Evolutionary conservation across 208 protist species (phyloP).

Genomic region (Strigomonas culicis): DNA sequence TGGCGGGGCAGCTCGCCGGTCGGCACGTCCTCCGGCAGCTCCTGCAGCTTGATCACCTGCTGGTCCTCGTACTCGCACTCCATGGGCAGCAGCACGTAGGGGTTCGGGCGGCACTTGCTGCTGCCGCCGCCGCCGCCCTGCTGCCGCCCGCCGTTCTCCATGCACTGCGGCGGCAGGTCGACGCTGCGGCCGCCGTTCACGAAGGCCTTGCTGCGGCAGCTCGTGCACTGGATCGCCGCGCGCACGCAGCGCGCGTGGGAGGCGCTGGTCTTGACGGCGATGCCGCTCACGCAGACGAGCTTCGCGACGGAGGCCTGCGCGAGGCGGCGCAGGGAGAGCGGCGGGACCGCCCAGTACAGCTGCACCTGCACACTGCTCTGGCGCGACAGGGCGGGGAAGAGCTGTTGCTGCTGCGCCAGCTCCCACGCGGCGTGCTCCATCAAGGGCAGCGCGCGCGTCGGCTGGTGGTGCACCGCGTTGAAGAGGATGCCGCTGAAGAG

Average conservation of each 20-base stretch:
- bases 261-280: conserved; percentile 85
- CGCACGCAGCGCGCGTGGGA: conserved; percentile 77
- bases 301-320: conserved; percentile 73
- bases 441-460: conserved; percentile 69
- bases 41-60: conserved; percentile 93
- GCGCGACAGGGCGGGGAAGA: conserved; percentile 57
- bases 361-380: conserved; percentile 85
- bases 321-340: conserved; percentile 74
- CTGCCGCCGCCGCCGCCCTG: conserved; percentile 19
- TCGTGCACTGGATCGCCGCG: conserved; percentile 89
- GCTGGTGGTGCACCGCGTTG: conserved; percentile 59
- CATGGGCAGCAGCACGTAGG: conserved; percentile 92
- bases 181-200: conserved; percentile 69
- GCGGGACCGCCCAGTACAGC: conserved; percentile 81
- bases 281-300: conserved; percentile 85
- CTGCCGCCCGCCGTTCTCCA: conserved; percentile 68
- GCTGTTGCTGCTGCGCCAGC: conserved; percentile 59
- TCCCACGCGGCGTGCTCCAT: conserved; percentile 85
- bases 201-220: conserved; percentile 85
- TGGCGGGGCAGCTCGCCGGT: conserved; percentile 92
- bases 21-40: conserved; percentile 93
- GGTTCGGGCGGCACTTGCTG: conserved; percentile 86
- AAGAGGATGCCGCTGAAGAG: conserved; percentile 79
- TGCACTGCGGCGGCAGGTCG: conserved; percentile 82
- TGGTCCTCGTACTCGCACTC: conserved; percentile 92